phyloP scores from a whole-genome alignment of 2,329 filamentous ascomycete genomes.

The Hypoxylon sp. region DNA sequence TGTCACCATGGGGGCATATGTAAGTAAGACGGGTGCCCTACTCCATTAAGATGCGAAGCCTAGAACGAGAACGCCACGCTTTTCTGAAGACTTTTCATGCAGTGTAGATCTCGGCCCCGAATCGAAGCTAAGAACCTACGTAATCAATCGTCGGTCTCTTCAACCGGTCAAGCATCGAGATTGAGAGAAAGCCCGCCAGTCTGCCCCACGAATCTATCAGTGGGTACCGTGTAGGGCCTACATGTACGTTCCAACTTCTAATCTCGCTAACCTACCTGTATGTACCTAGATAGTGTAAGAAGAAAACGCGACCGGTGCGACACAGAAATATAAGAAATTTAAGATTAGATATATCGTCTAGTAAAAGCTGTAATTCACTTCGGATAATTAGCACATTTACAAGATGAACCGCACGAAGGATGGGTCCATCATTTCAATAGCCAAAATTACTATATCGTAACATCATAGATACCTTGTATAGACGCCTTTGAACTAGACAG shows the following conservation, averaged over 20 bases:
- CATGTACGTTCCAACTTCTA: not conserved
- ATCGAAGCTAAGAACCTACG: not conserved
- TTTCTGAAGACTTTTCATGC: constrained; percentile 27
- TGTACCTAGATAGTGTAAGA: too few relatives aligned
- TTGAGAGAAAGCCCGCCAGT: constrained; percentile 5
- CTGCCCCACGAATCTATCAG: constrained; percentile 4
- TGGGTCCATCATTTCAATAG: constrained; percentile 16
- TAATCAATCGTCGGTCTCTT: constrained; percentile 15
- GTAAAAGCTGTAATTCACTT: not conserved
- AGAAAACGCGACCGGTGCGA: too few relatives aligned
- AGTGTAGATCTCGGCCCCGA: constrained; percentile 39
- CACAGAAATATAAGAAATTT: not conserved
- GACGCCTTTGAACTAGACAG: constrained; percentile 16
- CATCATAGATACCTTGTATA: constrained; percentile 31
- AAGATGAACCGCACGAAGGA: not conserved
- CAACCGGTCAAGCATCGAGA: constrained; percentile 30
- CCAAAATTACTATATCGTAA: constrained; percentile 25
- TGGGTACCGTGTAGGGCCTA: not conserved
- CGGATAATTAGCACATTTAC: not conserved
- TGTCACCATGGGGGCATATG: constrained; percentile 25
- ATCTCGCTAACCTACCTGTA: not conserved
- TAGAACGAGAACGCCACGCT: constrained; percentile 25
- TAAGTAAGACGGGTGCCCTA: constrained; percentile 38
- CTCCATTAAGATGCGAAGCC: constrained; percentile 16
- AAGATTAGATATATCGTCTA: not conserved